phyloP scores from a whole-genome alignment of 176 grass and related monocot species.

The Secale cereale region DNA sequence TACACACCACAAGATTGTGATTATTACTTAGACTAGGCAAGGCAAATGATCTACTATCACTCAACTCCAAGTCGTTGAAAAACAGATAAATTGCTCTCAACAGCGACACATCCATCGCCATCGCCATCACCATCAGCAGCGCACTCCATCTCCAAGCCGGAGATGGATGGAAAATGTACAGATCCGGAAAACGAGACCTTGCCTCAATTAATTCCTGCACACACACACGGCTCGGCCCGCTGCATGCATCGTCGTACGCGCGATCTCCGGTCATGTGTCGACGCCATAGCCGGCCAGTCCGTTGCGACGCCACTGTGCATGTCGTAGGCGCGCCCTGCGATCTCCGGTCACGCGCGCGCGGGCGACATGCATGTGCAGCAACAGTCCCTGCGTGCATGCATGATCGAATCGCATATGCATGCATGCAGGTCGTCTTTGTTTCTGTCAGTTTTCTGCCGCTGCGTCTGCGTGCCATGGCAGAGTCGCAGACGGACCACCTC shows the following conservation, averaged over 20 bases:
- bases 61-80: too few species aligned
- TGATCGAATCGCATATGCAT: conserved; percentile 13
- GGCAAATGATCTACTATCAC: too few species aligned
- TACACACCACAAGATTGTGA: too few species aligned
- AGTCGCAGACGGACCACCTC: not conserved
- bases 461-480: not conserved
- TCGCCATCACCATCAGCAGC: too few species aligned
- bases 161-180: not conserved
- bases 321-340: not conserved
- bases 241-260: not conserved
- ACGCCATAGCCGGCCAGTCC: conserved; percentile 25
- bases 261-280: conserved; percentile 22
- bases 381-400: conserved; percentile 33
- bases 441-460: not conserved
- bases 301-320: conserved; percentile 40
- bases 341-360: conserved; percentile 19
- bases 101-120: too few species aligned
- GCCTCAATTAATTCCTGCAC: not conserved
- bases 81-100: too few species aligned
- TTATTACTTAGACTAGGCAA: too few species aligned
- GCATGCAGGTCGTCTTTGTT: not conserved
- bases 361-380: not conserved
- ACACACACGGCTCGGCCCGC: not conserved
- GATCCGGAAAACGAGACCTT: not conserved
- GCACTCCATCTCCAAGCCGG: not conserved